phyloP scores from a whole-genome alignment of 2,329 filamentous ascomycete genomes.

The Calonectria fujianensis region DNA sequence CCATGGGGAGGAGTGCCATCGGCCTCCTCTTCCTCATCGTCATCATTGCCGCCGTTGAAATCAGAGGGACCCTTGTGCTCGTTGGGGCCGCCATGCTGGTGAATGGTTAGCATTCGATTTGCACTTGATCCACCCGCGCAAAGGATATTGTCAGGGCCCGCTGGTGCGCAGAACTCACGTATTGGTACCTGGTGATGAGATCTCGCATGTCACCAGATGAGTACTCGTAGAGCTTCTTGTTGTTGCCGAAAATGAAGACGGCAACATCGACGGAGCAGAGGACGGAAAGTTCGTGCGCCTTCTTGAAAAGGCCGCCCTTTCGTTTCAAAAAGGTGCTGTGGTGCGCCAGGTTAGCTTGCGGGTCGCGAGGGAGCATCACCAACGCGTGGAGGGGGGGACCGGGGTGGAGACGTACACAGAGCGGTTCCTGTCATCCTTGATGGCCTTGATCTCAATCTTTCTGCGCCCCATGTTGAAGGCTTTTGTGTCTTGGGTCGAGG shows the following conservation, averaged over 20 bases:
- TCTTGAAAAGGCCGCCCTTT: constrained; percentile 99
- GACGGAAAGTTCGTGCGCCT: constrained; percentile 98
- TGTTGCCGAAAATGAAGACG: constrained; percentile 98
- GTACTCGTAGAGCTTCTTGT: constrained; percentile 99
- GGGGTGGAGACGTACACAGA: constrained; percentile 85
- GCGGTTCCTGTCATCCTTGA: constrained; percentile 98
- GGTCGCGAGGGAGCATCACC: constrained; percentile 22
- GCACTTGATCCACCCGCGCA: constrained; percentile 29
- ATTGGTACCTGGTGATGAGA: constrained; percentile 90
- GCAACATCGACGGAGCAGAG: constrained; percentile 99
- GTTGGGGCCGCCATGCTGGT: constrained; percentile 90
- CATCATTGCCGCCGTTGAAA: constrained; percentile 91
- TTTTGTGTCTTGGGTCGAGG: constrained; percentile 43
- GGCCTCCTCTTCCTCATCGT: constrained; percentile 85
- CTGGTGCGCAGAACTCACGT: constrained; percentile 76
- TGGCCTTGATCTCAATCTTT: constrained; percentile 99
- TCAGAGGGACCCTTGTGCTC: constrained; percentile 97
- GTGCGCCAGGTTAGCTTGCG: constrained; percentile 48
- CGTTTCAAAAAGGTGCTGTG: constrained; percentile 96
- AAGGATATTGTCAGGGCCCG: constrained; percentile 15
- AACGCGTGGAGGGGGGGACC: constrained; percentile 17
- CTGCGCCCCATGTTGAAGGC: constrained; percentile 86
- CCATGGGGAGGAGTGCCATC: constrained; percentile 81
- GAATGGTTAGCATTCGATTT: constrained; percentile 26
- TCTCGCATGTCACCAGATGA: constrained; percentile 96